Evolutionary conservation across 2,329 filamentous ascomycete species (phyloP), one percentile per base, ranked within the genome.

Genomic region (Cladosporium velox): DNA sequence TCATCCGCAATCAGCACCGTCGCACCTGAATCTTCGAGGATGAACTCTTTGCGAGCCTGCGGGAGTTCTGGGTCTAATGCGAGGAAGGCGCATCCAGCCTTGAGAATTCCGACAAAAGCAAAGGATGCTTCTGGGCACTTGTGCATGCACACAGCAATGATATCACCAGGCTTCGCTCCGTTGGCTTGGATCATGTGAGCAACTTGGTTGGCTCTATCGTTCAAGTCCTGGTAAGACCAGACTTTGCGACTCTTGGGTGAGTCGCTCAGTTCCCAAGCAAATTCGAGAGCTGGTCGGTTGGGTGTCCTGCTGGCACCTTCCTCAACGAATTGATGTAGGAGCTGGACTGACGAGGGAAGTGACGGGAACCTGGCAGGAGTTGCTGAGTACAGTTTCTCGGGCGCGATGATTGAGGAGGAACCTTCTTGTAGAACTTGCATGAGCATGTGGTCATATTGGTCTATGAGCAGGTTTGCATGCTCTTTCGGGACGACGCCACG

Each of bases 51-150:
- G n/a, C 92, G 84, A 11, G 89, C 84, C 3, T 82, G 80, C 0
- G 92, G 92, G 0, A 92, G 90, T 0, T 84, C 85, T 0, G 91
- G 89, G 73, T 96, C 92, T 11, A 96, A 83, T 0, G 92, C 91
- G 18, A 96, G 83, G 76, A 93, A 96, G 0, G 90, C 87, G 74
- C 90, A 93, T 0, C 92, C 92, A 6, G 90, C 87, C 75, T 96
- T 96, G 35, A 96, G 79, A 64, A 95, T 89, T 0, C 92, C 92
- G 1, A 96, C 80, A 47, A 96, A 93, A 0, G 90, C 86, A 72
- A 95, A 91, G 44, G 91, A 93, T 0, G 92, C 92, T 73, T 94
- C 90, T 0, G 92, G 89, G 67, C 90, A 93, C 74, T 96, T 96
- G 65, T 92, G 88, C 72, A 96, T 96, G 73, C 90, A 92, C 10